Base-by-base conservation (phyloP, 78 protist species). In the Andalucia godoyi region DNA sequence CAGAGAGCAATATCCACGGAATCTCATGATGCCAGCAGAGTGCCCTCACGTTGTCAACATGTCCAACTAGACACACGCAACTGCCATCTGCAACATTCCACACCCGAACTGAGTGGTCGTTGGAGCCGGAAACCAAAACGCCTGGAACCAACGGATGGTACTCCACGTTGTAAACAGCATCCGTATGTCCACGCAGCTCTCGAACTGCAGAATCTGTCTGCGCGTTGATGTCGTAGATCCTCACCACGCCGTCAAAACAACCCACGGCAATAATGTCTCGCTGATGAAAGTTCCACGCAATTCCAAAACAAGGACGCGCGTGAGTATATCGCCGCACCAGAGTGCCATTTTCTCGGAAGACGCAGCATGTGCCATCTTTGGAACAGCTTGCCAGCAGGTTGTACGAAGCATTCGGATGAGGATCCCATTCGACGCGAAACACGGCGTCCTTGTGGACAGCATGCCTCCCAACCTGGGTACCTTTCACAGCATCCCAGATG, bases 1-100 rank as follows among this genome's bases (percentile, higher is more conserved):
- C 76, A 13, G 74, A 36, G 66, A 70, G 2, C 70, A 62, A 57
- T 30, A 70, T 23, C 36, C 27, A 9, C 13, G 83, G 83, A 17
- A 77, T 1, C 49, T 50, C 67, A 21, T 36, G 51, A 52, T 38
- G 43, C 72, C 70, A 77, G 25, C 17, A 37, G 32, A 70, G 34
- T 15, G 73, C 76, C 0, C 83, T 60, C 23, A 70, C 74, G 10
- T 62, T 39, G 17, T 50, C 12, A 17, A 30, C 12, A 58, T 74
- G 80, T 12, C 73, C 80, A 12, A 17, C 4, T 4, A 29, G 39
- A 55, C 7, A 23, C 18, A 23, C 7, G 30, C 29, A 4, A 4
- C 61, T 59, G 65, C n/a, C 21, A 4, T 6, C 21, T 41, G 41
- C 6, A 17, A 66, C 47, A 10, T 37, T 39, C 79, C 79, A 73